Base-by-base conservation (phyloP, 352 stramenopile species). In the Phytopythium sindhum region DNA sequence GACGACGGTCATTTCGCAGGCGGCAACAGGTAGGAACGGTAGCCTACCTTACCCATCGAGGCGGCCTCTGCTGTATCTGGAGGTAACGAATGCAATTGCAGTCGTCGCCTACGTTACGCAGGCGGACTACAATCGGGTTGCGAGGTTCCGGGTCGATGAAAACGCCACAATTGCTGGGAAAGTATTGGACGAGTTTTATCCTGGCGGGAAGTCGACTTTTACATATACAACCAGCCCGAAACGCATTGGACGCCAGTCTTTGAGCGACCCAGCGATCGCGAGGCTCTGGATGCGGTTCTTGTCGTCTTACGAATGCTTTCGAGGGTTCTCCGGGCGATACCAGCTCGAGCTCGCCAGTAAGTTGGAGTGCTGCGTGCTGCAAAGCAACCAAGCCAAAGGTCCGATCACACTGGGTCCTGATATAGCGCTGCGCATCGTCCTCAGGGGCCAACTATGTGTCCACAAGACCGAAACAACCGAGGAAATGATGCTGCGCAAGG, bases 401-500 rank as follows among this genome's bases (percentile, higher is more conserved):
- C 9, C 47, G 23, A 21, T 17, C 7, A 11, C 15, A 17, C 47
- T 53, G 47, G 47, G 47, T 3, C 64, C 72, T 15, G 54, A 60
- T 5, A 60, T 56, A 28, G 23, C 23, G 15, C 65, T 86, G 55
- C 53, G 75, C 19, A 75, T 86, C 54, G 56, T 86, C 6, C 53
- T 86, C 19, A 72, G 71, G n/a, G 73, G 77, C 0, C 70, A 69
- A 26, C 48, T 80, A 2, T 84, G 75, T 47, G 67, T 84, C 5
- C 75, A 82, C 45, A 44, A 55, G 19, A 9, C 44, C 0, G 47
- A 57, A n/a, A 59, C 63, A 12, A 26, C 45, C 9, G 70, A 81
- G 55, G 66, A 65, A 37, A 29, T 23, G 3, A 31, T 64, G n/a
- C 51, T 77, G 54, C 24, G n/a, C 41, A 24, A 24, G 19, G 41